Evolutionary conservation across 192 early-diverging fungal genomes (phyloP), one percentile per base, ranked within the genome.

Genomic region (Backusella luteola): DNA sequence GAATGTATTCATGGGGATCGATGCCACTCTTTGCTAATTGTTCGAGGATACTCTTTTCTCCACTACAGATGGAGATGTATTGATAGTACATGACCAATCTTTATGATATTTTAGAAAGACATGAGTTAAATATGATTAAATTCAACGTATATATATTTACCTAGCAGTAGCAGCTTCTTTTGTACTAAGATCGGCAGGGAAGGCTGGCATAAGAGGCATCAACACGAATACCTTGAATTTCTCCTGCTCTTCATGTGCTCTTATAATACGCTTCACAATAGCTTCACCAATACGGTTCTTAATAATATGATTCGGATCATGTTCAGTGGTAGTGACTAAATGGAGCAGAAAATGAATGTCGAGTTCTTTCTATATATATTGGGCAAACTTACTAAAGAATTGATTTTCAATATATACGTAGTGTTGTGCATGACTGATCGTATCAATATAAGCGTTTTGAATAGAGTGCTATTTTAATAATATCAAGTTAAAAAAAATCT

Each of bases 381-480:
- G 34, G 34, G 19, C 14, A 15, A 32, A 76, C 81, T 82, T 85
- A 88, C 93, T 90, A 76, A 96, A 96, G 85, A 96, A 96, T 80
- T 96, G 95, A 77, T 96, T 95, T 79, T 96, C 95, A 73, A 96
- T 96, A 80, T 96, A 96, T 26, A 96, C 81, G 83, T 93, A 95
- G 77, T 95, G 93, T 78, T 91, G 84, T 26, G 95, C 87, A 23
- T 87, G 84, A 36, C 78, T 80, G 76, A 96, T 96, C 66, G 87
- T 83, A 71, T 90, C 84, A 66, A 89, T 83, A 78, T 96, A 96
- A 15, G 95, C 95, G n/a, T 84, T 92, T 74, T 91, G 89, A 79
- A 96, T 96, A 44, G 91, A 93, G 77, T 83, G 83, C 83, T 84
- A 71, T 38, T n/a, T 75, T 56, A 0, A 63, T 23, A 34, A 56